phyloP scores from a whole-genome alignment of 1,284 basidiomycete species.

The Marasmius oreades region DNA sequence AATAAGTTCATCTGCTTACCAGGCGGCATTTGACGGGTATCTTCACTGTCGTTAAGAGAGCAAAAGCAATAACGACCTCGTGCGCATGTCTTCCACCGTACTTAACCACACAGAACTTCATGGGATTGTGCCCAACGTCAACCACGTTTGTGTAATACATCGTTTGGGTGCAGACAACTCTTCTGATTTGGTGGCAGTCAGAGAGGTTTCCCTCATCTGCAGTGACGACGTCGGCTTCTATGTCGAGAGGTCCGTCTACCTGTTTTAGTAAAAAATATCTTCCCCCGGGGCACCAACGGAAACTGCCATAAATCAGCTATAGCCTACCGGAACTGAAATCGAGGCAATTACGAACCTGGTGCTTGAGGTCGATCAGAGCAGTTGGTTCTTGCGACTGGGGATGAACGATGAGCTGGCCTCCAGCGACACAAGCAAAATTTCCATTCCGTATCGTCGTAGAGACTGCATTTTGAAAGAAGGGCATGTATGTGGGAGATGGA shows the following conservation, averaged over 20 bases:
- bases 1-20: background rate
- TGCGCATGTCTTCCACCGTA: background rate
- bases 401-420: background rate
- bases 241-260: background rate
- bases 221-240: background rate
- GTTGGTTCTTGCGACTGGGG: background rate
- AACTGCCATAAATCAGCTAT: background rate
- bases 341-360: background rate
- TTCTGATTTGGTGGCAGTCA: background rate
- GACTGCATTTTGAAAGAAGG: background rate
- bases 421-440: background rate
- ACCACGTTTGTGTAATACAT: background rate
- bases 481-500: background rate
- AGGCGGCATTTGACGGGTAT: background rate
- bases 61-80: too few species aligned
- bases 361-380: background rate
- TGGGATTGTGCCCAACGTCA: background rate
- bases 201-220: background rate
- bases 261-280: background rate
- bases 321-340: background rate
- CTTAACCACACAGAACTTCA: background rate
- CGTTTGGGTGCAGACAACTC: background rate
- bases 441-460: background rate
- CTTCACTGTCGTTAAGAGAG: too few species aligned
- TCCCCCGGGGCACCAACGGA: background rate